Conservation (phyloP, 2,329 filamentous ascomycete species). For the Magnaporthales sp. region DNA sequence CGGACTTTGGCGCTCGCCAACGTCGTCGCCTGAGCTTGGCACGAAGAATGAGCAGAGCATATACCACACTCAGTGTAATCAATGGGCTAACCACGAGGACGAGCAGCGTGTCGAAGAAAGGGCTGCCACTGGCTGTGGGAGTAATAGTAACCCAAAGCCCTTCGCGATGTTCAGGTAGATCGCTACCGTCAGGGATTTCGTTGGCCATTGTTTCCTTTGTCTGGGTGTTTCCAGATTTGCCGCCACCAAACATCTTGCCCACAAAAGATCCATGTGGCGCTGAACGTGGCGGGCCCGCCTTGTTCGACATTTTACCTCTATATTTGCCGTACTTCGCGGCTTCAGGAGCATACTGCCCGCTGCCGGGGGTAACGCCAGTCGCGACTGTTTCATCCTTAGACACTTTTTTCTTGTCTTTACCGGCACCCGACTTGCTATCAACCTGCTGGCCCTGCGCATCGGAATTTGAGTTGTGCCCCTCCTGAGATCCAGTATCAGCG, state of each 20-base stretch:
- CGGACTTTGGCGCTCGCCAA: slow-evolving; percentile 95
- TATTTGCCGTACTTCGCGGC: slow-evolving; percentile 16
- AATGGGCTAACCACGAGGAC: slow-evolving; percentile 93
- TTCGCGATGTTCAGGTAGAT: slow-evolving; percentile 44
- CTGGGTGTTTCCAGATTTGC: slow-evolving; percentile 21
- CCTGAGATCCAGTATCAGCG: slow-evolving; percentile 77
- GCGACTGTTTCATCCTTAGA: slow-evolving; percentile 8
- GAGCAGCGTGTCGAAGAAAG: slow-evolving; percentile 93
- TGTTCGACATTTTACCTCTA: neutral
- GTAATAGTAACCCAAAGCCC: slow-evolving; percentile 96
- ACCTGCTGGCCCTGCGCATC: slow-evolving; percentile 47
- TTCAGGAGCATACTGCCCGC: slow-evolving; percentile 56
- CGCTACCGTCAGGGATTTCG: slow-evolving; percentile 6
- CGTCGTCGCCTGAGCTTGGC: slow-evolving; percentile 81
- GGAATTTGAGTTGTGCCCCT: slow-evolving; percentile 63
- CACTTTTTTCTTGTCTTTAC: neutral
- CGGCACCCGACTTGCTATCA: neutral
- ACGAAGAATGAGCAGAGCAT: slow-evolving; percentile 76
- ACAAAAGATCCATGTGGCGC: slow-evolving; percentile 26
- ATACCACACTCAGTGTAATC: slow-evolving; percentile 87
- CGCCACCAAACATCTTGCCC: slow-evolving; percentile 41
- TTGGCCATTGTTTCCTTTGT: slow-evolving; percentile 11
- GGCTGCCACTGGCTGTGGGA: slow-evolving; percentile 79
- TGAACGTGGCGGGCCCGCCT: neutral
- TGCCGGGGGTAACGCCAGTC: slow-evolving; percentile 55